Evolutionary conservation across 345 rosid genomes (phyloP).

Genomic region (Populus ilicifolia): DNA sequence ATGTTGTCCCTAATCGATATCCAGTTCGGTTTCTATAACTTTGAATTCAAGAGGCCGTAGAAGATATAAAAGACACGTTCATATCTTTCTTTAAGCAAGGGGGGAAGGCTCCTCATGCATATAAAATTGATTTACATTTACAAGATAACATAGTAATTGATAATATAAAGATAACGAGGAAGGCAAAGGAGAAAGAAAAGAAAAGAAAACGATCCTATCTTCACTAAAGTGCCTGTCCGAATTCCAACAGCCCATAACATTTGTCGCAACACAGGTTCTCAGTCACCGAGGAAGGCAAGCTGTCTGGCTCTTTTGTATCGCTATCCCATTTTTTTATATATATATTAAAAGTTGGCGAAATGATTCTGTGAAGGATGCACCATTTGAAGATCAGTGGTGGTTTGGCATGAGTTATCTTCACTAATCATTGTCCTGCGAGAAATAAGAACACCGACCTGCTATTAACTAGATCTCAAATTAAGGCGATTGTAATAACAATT

Average conservation of each 20-base stretch:
- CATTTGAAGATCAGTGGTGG: constrained; percentile 70
- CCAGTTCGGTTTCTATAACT: too few species aligned
- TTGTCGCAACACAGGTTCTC: neutral
- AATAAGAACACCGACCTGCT: too few species aligned
- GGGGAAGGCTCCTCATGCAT: constrained; percentile 18
- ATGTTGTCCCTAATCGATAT: too few species aligned
- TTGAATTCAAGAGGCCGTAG: neutral
- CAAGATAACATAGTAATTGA: constrained; percentile 19
- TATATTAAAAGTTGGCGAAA: constrained; percentile 62
- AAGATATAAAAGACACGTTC: neutral
- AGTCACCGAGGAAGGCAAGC: neutral
- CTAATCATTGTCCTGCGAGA: constrained; percentile 46
- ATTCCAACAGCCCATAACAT: constrained; percentile 6
- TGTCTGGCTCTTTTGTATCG: neutral
- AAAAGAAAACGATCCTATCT: constrained; percentile 30
- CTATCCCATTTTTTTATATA: too few species aligned
- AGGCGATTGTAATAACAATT: too few species aligned
- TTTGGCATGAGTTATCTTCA: constrained; percentile 82
- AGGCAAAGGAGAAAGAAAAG: neutral
- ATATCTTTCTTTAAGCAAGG: neutral
- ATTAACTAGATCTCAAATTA: too few species aligned
- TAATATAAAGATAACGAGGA: neutral
- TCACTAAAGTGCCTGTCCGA: constrained; percentile 14
- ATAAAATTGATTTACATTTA: constrained; percentile 36
- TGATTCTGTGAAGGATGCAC: constrained; percentile 68